phyloP scores from a whole-genome alignment of 192 early-diverging fungal species.

The Coemansia sp. region DNA sequence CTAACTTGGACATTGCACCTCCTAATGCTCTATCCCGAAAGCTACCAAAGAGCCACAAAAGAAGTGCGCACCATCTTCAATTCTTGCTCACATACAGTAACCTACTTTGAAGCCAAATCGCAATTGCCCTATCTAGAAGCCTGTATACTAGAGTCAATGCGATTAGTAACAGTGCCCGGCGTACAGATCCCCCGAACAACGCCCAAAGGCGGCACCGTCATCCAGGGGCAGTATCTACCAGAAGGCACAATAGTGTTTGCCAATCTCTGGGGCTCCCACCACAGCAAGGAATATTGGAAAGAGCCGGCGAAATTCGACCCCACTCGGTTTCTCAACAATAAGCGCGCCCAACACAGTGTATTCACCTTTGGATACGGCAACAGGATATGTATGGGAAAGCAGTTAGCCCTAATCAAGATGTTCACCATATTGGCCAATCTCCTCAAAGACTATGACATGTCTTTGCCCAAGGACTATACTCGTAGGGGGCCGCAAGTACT shows the following conservation, averaged over 20 bases:
- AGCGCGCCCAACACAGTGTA: conserved; percentile 16
- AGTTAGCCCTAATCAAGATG: conserved; percentile 37
- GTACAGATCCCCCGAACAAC: conserved; percentile 22
- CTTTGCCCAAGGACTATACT: conserved; percentile 6
- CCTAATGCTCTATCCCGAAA: conserved; percentile 27
- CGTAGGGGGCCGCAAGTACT: conserved; percentile 8
- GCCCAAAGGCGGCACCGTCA: background rate
- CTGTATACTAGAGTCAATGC: conserved; percentile 34
- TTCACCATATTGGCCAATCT: conserved; percentile 26
- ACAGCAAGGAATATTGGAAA: conserved; percentile 5
- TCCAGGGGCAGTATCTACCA: conserved; percentile 25
- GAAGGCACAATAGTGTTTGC: conserved; percentile 22
- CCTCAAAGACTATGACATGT: conserved; percentile 22
- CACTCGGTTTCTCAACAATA: conserved; percentile 12
- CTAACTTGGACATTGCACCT: conserved; percentile 39
- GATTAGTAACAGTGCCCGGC: conserved; percentile 21
- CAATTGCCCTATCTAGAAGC: conserved; percentile 27
- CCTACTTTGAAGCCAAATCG: background rate
- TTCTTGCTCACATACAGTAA: background rate
- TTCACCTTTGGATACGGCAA: conserved; percentile 36
- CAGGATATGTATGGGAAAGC: conserved; percentile 35
- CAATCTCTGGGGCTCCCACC: conserved; percentile 23
- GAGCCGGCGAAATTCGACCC: conserved; percentile 20
- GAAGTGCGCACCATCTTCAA: conserved; percentile 13
- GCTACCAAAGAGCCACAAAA: background rate